Evolutionary conservation across 768 basidiomycete species (phyloP), one percentile per base, ranked within the genome.

Genomic region (Leccinum boreale): DNA sequence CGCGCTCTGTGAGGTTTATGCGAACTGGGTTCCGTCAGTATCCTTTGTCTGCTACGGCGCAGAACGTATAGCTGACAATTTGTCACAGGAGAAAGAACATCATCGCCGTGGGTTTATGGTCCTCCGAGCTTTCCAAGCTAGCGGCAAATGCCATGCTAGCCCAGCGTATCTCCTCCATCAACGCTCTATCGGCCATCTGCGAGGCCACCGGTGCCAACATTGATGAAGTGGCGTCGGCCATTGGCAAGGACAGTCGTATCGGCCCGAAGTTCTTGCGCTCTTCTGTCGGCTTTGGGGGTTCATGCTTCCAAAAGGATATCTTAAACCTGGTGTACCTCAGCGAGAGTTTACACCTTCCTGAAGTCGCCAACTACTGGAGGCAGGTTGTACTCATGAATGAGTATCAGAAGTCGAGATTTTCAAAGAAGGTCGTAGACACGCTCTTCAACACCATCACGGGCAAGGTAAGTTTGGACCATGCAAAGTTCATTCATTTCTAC

Each of bases 301-400:
- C 90, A 12, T 99, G 96, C 79, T 99, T 99, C 91, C 96, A 98
- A 78, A 98, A 99, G 75, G 96, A 99, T 70, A 98, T 98, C 74
- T 86, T 99, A 69, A 99, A 99, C 79, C 81, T 99, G 60, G 97
- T 98, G 47, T 99, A 99, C 78, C 85, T 99, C 46, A 89, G 86
- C 70, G 95, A 98, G 77, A 93, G 90, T 61, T 77, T 93, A 55
- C 94, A 98, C 75, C 82, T 99, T 55, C 94, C 95, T 39, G 94
- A 98, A 74, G 95, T 99, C 26, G 97, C 96, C 29, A 89, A 87
- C 17, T 99, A 99, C 81, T 99, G 97, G 97, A 83, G 84, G 53
- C 90, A 95, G 72, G 95, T 99, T 35, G 95, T 98, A 24, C 87
- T 92, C 69, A 91, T 98, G 90, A 98, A 99, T 76, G 95, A 98